These are phyloP conservation scores for Aspergillus indologenus DNA, from an alignment of 495 filamentous ascomycete genomes.

Conservation along the genomic window DNA sequence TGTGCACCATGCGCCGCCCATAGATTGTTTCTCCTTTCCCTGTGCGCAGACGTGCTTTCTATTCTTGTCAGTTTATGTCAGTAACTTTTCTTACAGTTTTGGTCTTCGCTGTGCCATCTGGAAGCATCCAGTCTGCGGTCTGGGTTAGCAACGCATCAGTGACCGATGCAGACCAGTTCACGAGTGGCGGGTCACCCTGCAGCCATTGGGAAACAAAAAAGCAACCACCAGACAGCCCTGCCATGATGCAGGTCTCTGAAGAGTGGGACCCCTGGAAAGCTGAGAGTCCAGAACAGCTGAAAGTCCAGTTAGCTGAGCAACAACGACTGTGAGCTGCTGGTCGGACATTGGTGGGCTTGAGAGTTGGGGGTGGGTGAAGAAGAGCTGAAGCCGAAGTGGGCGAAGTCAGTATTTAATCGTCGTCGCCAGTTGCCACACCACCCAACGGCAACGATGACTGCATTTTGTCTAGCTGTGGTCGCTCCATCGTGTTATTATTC, in stretches of 20 bases:
- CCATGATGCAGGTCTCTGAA: slow-evolving; percentile 7
- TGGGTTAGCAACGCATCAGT: slow-evolving; percentile 19
- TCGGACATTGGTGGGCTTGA: not conserved
- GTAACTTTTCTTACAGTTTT: slow-evolving; percentile 13
- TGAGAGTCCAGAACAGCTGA: slow-evolving; percentile 17
- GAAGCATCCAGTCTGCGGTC: slow-evolving; percentile 8
- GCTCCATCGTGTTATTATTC: too few species aligned
- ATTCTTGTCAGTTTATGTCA: slow-evolving; percentile 11
- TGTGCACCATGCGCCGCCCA: slow-evolving; percentile 1
- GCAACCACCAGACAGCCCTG: slow-evolving; percentile 1
- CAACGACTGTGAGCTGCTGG: not conserved
- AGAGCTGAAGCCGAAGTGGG: slow-evolving; percentile 6
- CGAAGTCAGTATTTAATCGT: slow-evolving; percentile 4
- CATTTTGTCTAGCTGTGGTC: too few species aligned
- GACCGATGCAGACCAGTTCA: slow-evolving; percentile 30
- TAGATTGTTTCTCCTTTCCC: slow-evolving; percentile 2
- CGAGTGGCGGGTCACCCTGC: slow-evolving; percentile 41
- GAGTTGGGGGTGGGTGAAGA: not conserved
- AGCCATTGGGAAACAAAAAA: slow-evolving; percentile 31
- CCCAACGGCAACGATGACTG: too few species aligned
- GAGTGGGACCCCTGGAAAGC: slow-evolving; percentile 21
- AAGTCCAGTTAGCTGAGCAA: slow-evolving; percentile 4
- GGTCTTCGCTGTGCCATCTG: slow-evolving; percentile 12
- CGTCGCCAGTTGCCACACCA: not conserved
- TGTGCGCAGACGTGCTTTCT: not conserved